phyloP scores from a whole-genome alignment of 352 stramenopile species.

The Phytophthora macrochlamydospora region DNA sequence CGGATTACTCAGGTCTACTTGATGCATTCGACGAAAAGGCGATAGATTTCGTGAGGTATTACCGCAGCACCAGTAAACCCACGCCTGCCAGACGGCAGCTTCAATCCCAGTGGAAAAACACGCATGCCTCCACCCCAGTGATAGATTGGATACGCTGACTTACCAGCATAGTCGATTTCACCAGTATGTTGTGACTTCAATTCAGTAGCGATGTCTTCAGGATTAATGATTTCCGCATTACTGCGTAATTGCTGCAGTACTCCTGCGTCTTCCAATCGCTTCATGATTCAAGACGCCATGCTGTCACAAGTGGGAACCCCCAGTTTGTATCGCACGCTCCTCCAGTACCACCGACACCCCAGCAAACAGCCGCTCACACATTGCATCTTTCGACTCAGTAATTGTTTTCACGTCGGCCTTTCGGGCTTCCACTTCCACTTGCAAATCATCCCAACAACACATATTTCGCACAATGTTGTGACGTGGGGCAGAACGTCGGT shows the following conservation, averaged over 20 bases:
- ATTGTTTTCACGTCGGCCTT: background rate
- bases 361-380: conserved; percentile 1
- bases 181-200: background rate
- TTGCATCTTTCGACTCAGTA: background rate
- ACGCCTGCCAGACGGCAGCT: conserved; percentile 8
- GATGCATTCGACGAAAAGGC: conserved; percentile 1
- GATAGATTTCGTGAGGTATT: conserved; percentile 1
- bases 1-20: conserved; percentile 7
- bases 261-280: background rate
- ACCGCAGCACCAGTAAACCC: conserved; percentile 12
- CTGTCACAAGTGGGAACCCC: background rate
- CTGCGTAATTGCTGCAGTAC: background rate
- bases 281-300: conserved; percentile 1
- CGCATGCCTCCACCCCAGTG: conserved; percentile 12
- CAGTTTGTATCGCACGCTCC: conserved; percentile 1
- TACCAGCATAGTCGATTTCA: background rate
- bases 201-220: too few species aligned
- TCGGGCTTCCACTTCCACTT: background rate
- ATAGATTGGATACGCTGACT: conserved; percentile 2
- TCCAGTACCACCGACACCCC: background rate
- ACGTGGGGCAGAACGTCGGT: conserved; percentile 2
- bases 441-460: background rate
- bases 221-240: background rate
- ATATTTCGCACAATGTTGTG: background rate
- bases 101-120: conserved; percentile 6